Base-by-base conservation (phyloP, 225 moss, liverwort and hornwort genomes). In the Asterella californica region DNA sequence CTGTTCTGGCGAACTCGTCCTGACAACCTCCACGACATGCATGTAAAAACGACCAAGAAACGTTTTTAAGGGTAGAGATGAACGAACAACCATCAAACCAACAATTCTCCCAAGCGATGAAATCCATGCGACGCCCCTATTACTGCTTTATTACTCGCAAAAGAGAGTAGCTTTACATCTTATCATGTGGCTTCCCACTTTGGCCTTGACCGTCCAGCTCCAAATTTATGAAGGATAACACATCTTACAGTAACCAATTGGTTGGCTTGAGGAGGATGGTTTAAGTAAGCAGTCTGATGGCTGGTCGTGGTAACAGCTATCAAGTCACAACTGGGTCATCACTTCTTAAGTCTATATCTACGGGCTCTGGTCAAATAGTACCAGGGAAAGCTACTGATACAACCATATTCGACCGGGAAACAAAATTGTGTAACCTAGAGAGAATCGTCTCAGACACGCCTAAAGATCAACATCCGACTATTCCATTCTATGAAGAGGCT, bases 361-460 rank as follows among this genome's bases (percentile, higher is more conserved):
- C 17, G 52, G 74, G 9, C 2, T 53, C 14, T 15, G 71, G 71
- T 74, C 52, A 52, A 9, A 18, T 18, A 27, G 74, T 74, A 74
- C 74, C 57, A 57, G 30, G 75, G 30, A 21, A 59, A 32, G 22
- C 59, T 59, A 37, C 75, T 76, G 53, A 59, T 76, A 21, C 10
- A 57, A 76, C 55, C 34, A 32, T 60, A 15, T 36, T 57, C 59
- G 37, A 36, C 59, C 59, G 38, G 59, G 75, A 59, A 72, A 21
- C 75, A 76, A 76, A 76, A 76, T 76, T 76, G 75, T 76, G 75
- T 59, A 76, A 59, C 57, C 57, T 76, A 33, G 48, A 27, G 72
- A 48, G 24, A 25, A n/a, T 36, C 22, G 11, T 38, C 59, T 59
- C 57, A 76, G 25, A 60, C 59, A 32, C 34, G 9, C 48, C 29